phyloP scores from a whole-genome alignment of 2,329 filamentous ascomycete genomes.

The Colletotrichum brevisporum region DNA sequence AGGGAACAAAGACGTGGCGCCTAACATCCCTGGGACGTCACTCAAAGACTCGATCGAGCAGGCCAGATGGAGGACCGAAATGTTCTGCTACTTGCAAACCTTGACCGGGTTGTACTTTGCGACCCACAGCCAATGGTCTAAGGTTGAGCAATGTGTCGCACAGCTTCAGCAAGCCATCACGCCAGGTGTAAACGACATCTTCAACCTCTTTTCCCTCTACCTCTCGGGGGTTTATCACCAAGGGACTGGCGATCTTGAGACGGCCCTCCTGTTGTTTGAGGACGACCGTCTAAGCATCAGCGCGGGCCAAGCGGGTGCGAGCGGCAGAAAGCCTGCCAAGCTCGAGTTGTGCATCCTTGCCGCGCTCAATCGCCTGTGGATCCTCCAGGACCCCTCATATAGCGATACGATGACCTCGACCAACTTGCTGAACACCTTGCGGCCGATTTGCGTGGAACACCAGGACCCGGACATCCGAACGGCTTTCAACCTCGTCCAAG shows the following conservation, averaged over 20 bases:
- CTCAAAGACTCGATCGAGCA: slow-evolving; percentile 71
- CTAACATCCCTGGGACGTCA: slow-evolving; percentile 61
- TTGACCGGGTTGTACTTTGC: slow-evolving; percentile 79
- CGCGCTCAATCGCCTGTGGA: slow-evolving; percentile 78
- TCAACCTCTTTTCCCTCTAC: slow-evolving; percentile 75
- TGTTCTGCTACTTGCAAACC: slow-evolving; percentile 79
- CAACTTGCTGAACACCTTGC: slow-evolving; percentile 74
- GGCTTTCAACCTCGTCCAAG: slow-evolving; percentile 82
- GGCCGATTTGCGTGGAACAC: slow-evolving; percentile 77
- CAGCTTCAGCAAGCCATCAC: slow-evolving; percentile 59
- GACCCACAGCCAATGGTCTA: slow-evolving; percentile 78
- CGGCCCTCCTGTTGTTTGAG: slow-evolving; percentile 77
- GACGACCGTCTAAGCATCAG: slow-evolving; percentile 70
- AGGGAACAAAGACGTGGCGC: slow-evolving; percentile 45
- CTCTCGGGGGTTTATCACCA: slow-evolving; percentile 83
- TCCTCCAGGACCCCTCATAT: slow-evolving; percentile 75
- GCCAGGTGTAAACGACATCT: slow-evolving; percentile 44
- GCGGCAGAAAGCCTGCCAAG: slow-evolving; percentile 64
- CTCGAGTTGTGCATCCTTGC: slow-evolving; percentile 77
- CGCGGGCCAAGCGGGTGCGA: slow-evolving; percentile 53
- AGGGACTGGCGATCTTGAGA: slow-evolving; percentile 79
- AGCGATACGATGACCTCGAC: slow-evolving; percentile 71
- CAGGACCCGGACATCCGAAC: slow-evolving; percentile 82
- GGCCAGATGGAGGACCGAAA: slow-evolving; percentile 74
- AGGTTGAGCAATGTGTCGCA: slow-evolving; percentile 70